Evolutionary conservation across 1,284 basidiomycete genomes (phyloP).

Genomic region (Cutaneotrichosporon sp.): DNA sequence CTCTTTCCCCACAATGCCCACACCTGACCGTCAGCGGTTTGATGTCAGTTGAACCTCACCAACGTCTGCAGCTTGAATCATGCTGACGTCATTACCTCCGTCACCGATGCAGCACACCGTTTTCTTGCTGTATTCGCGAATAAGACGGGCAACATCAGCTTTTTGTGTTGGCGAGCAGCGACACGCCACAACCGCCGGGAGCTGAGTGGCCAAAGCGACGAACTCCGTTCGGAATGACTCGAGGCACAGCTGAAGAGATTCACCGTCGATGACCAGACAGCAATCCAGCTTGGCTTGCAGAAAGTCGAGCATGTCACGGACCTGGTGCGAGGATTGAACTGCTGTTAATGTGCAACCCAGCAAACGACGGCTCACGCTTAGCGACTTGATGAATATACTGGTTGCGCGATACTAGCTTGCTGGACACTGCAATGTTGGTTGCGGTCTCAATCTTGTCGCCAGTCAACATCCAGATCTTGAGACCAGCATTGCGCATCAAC

Average conservation of each 20-base stretch:
- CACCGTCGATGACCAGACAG: constrained; percentile 98
- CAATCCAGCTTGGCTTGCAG: constrained; percentile 91
- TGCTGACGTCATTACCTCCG: constrained; percentile 93
- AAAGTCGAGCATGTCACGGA: constrained; percentile 88
- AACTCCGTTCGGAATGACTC: constrained; percentile 89
- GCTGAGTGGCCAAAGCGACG: constrained; percentile 89
- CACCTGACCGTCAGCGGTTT: constrained; percentile 54
- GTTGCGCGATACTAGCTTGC: constrained; percentile 89
- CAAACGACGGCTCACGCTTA: constrained; percentile 60
- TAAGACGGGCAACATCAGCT: constrained; percentile 90
- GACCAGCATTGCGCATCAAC: constrained; percentile 86
- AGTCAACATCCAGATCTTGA: constrained; percentile 99
- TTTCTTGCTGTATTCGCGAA: constrained; percentile 83
- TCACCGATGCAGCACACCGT: constrained; percentile 98
- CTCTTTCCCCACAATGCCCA: constrained; percentile 98
- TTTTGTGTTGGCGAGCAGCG: constrained; percentile 98
- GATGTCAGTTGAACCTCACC: constrained; percentile 56
- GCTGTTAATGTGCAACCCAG: neutral
- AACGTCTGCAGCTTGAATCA: constrained; percentile 96
- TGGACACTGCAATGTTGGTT: constrained; percentile 95
- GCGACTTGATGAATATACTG: constrained; percentile 98
- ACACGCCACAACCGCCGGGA: constrained; percentile 94
- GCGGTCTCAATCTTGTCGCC: constrained; percentile 99
- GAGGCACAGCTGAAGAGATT: constrained; percentile 84
- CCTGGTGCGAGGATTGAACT: constrained; percentile 80